Conservation (phyloP, 2,329 filamentous ascomycete species). For the Monilinia fructicola region DNA sequence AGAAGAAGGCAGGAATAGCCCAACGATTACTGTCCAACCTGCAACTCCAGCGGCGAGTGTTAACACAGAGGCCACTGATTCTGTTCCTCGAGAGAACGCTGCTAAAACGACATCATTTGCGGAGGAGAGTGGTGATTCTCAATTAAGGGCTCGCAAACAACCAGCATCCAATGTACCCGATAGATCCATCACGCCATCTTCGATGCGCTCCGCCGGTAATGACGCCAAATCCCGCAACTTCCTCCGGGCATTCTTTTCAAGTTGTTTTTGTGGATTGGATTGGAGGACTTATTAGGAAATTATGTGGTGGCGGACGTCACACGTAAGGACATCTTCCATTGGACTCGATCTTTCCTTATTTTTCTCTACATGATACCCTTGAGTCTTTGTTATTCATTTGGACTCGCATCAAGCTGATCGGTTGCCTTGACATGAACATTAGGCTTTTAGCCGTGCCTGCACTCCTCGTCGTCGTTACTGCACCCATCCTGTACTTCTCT, state of each 20-base stretch:
- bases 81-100: constrained; percentile 25
- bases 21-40: constrained; percentile 31
- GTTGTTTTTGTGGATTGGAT: constrained; percentile 43
- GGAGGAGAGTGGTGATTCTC: constrained; percentile 27
- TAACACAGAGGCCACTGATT: constrained; percentile 12
- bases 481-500: constrained; percentile 34
- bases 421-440: constrained; percentile 23
- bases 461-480: constrained; percentile 32
- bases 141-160: constrained; percentile 33
- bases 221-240: constrained; percentile 35
- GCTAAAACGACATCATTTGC: constrained; percentile 32
- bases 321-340: constrained; percentile 34
- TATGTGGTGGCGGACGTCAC: constrained; percentile 37
- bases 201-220: constrained; percentile 34
- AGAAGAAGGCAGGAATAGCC: constrained; percentile 23
- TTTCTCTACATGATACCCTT: constrained; percentile 19
- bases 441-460: constrained; percentile 35
- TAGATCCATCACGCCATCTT: constrained; percentile 36
- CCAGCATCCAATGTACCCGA: constrained; percentile 28
- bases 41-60: constrained; percentile 31
- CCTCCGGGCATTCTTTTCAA: constrained; percentile 40
- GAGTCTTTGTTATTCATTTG: constrained; percentile 8
- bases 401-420: constrained; percentile 21
- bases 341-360: constrained; percentile 16
- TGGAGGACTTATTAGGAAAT: constrained; percentile 37